phyloP scores from a whole-genome alignment of 2,329 filamentous ascomycete species.

The Elsinoe fawcettii region DNA sequence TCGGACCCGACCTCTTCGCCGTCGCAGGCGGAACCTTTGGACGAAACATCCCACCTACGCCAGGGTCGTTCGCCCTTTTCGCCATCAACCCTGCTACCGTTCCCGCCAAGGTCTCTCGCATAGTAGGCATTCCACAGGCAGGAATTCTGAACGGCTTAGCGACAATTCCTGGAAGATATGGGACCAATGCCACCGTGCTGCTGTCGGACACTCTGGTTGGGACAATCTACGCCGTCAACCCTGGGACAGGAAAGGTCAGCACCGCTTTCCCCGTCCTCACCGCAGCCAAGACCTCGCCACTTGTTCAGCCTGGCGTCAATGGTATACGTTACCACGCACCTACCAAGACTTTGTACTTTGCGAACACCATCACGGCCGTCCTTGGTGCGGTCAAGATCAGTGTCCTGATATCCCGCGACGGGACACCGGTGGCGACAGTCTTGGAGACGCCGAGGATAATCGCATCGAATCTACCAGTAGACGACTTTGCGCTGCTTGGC shows the following conservation, averaged over 20 bases:
- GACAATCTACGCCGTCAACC: neutral
- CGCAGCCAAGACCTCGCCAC: neutral
- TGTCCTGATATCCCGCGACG: neutral
- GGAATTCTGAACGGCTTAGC: slow-evolving; percentile 1
- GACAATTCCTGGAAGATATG: neutral
- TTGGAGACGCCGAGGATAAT: neutral
- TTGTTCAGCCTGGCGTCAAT: neutral
- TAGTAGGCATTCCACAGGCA: neutral
- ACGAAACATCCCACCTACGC: neutral
- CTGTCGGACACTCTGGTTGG: neutral
- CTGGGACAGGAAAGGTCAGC: neutral
- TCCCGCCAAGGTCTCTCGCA: neutral
- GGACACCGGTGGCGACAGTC: neutral
- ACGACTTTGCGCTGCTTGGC: neutral
- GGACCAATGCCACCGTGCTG: neutral
- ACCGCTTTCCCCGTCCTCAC: neutral
- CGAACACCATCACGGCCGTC: neutral
- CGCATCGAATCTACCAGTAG: neutral
- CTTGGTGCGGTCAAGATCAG: neutral
- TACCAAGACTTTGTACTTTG: neutral
- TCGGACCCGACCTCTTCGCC: slow-evolving; percentile 3
- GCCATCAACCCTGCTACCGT: neutral
- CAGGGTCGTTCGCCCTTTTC: slow-evolving; percentile 1
- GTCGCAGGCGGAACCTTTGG: slow-evolving; percentile 3
- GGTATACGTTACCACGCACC: neutral